These are phyloP conservation scores for Cryptococcus deneoformans DNA, from an alignment of 1,284 basidiomycete genomes.

Conservation along the genomic window DNA sequence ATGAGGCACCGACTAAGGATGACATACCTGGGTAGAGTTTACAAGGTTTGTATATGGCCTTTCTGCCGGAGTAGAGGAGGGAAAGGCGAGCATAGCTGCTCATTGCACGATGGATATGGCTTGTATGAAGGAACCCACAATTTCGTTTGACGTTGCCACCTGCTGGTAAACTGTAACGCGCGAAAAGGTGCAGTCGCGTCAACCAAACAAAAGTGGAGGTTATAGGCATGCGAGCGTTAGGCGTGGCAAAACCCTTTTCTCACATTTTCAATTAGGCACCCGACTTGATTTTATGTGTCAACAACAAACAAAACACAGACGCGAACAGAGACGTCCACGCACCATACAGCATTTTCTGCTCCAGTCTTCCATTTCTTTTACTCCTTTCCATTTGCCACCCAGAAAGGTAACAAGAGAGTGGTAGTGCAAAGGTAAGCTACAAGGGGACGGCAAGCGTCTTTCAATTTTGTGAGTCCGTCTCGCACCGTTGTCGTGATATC, in stretches of 20 bases:
- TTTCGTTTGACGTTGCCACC: too few species aligned
- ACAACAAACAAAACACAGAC: background rate
- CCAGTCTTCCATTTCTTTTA: too few species aligned
- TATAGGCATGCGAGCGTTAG: background rate
- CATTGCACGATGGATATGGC: too few species aligned
- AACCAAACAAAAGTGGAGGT: background rate
- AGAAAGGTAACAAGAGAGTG: too few species aligned
- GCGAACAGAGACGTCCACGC: background rate
- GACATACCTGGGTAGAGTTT: constrained; percentile 24
- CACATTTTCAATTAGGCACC: background rate
- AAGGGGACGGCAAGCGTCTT: too few species aligned
- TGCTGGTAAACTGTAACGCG: too few species aligned
- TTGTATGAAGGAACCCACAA: background rate
- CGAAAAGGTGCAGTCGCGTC: background rate
- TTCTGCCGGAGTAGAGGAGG: constrained; percentile 24
- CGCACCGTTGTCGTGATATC: background rate
- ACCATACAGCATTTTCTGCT: background rate
- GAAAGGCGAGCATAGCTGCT: constrained; percentile 7
- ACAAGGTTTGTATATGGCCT: constrained; percentile 21
- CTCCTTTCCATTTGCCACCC: too few species aligned
- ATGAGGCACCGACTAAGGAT: background rate
- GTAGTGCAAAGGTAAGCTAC: too few species aligned
- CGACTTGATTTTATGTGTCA: background rate
- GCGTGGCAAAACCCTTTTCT: background rate
- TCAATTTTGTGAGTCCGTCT: too few species aligned